These are phyloP conservation scores for Rhazya stricta DNA, from an alignment of 257 asterid species.

Conservation along the genomic window DNA sequence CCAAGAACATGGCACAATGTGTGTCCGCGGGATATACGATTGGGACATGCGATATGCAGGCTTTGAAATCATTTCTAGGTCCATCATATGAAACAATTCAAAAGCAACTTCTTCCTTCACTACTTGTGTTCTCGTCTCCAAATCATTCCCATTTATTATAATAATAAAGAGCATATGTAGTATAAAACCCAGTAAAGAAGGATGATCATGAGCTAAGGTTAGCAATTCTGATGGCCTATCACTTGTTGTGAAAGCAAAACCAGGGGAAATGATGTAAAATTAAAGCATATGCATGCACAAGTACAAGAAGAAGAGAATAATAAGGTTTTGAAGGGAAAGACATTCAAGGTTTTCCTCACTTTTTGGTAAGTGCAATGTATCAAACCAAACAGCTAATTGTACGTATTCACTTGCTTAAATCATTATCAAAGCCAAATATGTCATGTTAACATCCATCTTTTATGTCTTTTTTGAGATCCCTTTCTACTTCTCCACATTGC, in stretches of 20 bases:
- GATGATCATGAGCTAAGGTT: too few species aligned
- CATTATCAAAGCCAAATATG: conserved; percentile 8
- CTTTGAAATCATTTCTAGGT: not conserved
- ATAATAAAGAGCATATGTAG: too few species aligned
- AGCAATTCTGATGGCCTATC: too few species aligned
- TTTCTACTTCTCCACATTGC: conserved; percentile 47
- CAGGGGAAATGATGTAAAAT: conserved; percentile 1
- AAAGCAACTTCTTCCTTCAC: not conserved
- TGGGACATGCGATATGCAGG: conserved; percentile 33
- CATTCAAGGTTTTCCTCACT: conserved; percentile 3
- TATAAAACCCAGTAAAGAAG: too few species aligned
- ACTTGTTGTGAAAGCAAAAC: not conserved
- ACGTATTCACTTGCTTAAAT: not conserved
- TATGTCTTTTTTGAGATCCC: conserved; percentile 36
- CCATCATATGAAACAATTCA: not conserved
- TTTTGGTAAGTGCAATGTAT: conserved; percentile 38
- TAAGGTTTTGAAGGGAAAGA: not conserved
- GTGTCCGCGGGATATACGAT: conserved; percentile 29
- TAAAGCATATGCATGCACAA: conserved; percentile 12
- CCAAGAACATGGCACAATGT: conserved; percentile 53
- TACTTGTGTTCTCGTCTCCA: too few species aligned
- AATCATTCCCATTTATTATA: too few species aligned
- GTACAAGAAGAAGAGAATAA: not conserved
- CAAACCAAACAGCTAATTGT: conserved; percentile 12
- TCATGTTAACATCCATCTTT: conserved; percentile 7